These are phyloP conservation scores for Scheffersomyces segobiensis DNA, from an alignment of 1,139 yeast species.

Conservation along the genomic window DNA sequence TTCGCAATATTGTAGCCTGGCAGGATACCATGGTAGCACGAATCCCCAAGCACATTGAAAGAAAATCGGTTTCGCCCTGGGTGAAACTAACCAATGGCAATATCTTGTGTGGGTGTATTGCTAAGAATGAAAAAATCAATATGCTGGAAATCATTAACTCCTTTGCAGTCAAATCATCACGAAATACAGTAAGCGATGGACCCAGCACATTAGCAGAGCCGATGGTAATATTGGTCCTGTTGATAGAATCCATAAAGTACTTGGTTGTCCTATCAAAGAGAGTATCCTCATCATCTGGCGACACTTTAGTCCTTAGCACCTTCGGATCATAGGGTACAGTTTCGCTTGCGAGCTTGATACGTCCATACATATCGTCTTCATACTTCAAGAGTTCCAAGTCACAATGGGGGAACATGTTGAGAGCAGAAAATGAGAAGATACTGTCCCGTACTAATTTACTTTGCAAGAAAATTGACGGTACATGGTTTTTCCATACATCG, in stretches of 20 bases:
- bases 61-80: constrained; percentile 16
- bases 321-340: neutral
- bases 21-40: constrained; percentile 7
- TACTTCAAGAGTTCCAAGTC: constrained; percentile 10
- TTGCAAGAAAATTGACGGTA: constrained; percentile 24
- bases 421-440: constrained; percentile 24
- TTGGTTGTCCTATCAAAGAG: constrained; percentile 17
- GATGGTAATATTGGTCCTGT: constrained; percentile 4
- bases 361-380: constrained; percentile 1
- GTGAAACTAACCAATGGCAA: constrained; percentile 29
- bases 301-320: constrained; percentile 1
- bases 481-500: constrained; percentile 25
- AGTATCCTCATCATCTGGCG: constrained; percentile 4
- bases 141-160: constrained; percentile 24
- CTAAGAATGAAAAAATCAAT: constrained; percentile 27
- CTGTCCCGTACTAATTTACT: constrained; percentile 24
- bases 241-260: constrained; percentile 21
- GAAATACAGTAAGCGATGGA: constrained; percentile 5
- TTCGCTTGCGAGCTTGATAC: neutral
- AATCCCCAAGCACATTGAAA: constrained; percentile 22
- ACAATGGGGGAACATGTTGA: constrained; percentile 18
- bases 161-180: constrained; percentile 13
- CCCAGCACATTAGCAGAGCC: neutral
- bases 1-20: constrained; percentile 2
- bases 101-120: constrained; percentile 32